These are phyloP conservation scores for Aspergillus pseudonomiae DNA, from an alignment of 2,329 filamentous ascomycete genomes.

Conservation along the genomic window DNA sequence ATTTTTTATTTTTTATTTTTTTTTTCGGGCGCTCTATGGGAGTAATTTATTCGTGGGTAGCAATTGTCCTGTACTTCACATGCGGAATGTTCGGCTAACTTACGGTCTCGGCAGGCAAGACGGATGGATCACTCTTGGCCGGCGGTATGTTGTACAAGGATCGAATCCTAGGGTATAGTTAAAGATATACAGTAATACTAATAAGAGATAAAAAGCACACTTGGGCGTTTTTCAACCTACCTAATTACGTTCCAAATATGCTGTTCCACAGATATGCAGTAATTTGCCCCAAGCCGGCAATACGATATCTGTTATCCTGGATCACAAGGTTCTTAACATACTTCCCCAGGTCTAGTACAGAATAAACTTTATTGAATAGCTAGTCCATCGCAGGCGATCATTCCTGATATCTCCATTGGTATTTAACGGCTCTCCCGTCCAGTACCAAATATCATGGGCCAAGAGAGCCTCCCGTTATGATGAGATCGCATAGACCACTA, in stretches of 20 bases:
- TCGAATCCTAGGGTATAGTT: background rate
- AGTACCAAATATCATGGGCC: background rate
- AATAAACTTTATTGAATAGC: slow-evolving; percentile 1
- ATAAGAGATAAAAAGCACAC: background rate
- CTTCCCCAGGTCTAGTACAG: background rate
- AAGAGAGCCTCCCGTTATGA: background rate
- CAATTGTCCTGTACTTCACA: slow-evolving; percentile 22
- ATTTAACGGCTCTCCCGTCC: background rate
- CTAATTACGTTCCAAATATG: background rate
- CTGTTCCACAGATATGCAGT: background rate
- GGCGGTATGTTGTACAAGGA: background rate
- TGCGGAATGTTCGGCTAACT: slow-evolving; percentile 28
- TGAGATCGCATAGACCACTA: background rate
- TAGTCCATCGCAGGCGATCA: background rate
- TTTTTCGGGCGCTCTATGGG: background rate
- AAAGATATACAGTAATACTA: background rate
- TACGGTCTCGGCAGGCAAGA: slow-evolving; percentile 12
- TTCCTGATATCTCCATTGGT: background rate
- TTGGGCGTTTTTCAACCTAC: background rate
- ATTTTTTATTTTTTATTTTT: no score
- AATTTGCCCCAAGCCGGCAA: background rate
- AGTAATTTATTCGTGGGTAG: background rate
- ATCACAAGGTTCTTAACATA: background rate
- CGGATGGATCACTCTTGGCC: background rate
- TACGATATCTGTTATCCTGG: background rate